Evolutionary conservation across 768 basidiomycete species (phyloP).

Genomic region (Phallus indusiatus): DNA sequence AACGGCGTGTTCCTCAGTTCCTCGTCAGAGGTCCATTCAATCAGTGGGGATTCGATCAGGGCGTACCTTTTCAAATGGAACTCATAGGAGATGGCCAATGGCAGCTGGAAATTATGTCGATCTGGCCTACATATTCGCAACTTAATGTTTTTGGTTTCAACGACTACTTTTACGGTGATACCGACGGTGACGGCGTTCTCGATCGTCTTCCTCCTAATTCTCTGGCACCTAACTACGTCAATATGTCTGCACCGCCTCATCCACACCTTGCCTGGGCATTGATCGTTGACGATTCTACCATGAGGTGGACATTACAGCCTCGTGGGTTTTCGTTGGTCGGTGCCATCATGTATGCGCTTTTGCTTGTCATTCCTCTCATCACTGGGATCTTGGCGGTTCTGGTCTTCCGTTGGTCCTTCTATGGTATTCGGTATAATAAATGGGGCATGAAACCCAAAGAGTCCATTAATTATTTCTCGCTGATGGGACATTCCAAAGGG

Average conservation of each 20-base stretch:
- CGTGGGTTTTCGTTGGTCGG: slow-evolving; percentile 75
- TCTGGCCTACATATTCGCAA: slow-evolving; percentile 86
- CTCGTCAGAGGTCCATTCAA: slow-evolving; percentile 87
- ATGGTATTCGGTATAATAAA: slow-evolving; percentile 89
- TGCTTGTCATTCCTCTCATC: slow-evolving; percentile 73
- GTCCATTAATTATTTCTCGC: slow-evolving; percentile 77
- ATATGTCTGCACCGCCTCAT: slow-evolving; percentile 82
- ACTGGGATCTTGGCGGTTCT: slow-evolving; percentile 76
- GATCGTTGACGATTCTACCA: slow-evolving; percentile 63
- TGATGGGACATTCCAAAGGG: slow-evolving; percentile 59
- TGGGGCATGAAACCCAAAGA: slow-evolving; percentile 78
- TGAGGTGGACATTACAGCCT: slow-evolving; percentile 73
- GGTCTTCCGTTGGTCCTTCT: slow-evolving; percentile 93
- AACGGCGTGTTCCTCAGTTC: slow-evolving; percentile 79
- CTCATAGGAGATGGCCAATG: slow-evolving; percentile 57
- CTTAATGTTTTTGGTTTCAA: slow-evolving; percentile 88
- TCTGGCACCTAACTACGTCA: slow-evolving; percentile 76
- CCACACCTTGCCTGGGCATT: slow-evolving; percentile 87
- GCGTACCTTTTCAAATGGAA: slow-evolving; percentile 61
- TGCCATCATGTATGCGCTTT: slow-evolving; percentile 80
- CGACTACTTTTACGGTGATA: slow-evolving; percentile 88
- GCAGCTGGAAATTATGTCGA: slow-evolving; percentile 83
- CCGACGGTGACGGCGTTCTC: slow-evolving; percentile 77
- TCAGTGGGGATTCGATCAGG: slow-evolving; percentile 83
- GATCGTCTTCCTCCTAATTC: slow-evolving; percentile 89